Base-by-base conservation (phyloP, 805 yeast species). In the Phaffomyces antillensis region DNA sequence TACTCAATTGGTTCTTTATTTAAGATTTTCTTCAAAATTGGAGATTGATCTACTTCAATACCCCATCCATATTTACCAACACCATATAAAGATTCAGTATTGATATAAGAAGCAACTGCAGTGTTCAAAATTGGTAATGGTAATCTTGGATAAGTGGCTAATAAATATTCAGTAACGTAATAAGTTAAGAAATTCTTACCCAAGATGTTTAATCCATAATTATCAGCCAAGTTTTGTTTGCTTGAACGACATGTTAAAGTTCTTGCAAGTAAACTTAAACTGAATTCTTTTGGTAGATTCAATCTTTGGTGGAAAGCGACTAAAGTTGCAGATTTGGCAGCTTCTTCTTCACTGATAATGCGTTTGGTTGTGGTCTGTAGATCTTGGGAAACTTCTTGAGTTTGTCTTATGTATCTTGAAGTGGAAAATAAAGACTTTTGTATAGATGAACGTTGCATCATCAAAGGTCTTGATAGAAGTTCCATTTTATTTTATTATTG, bases 61-160 rank as follows among this genome's bases (percentile, higher is more conserved):
- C 99, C 99, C 97, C 97, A 93, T 18, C 61, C 47, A 17, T 68
- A 59, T 56, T 72, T 74, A 32, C 89, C 96, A 24, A 89, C 68
- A 41, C 75, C 76, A 33, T 77, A 68, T 46, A 93, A 70, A 0
- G 88, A 74, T 15, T 71, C 75, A 32, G 78, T 75, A 4, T 91
- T 86, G 59, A 85, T 74, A 60, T 80, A 86, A 1, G 93, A 75
- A 53, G 86, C 83, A 9, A 85, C 81, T 0, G 95, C 86, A 7
- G 81, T 79, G 54, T 81, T 78, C 45, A 88, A 75, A 25, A 90
- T 83, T 9, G 79, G 75, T 49, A 83, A 74, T 16, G 99, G 99
- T 41, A 93, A 72, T 61, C 99, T 78, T 43, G 99, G 99, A 62
- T 89, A 89, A 52, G 76, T 79, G 41, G 81, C 65, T 55, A 88